Percentiles rank a stretch among this genome's conserved stretches.
Evolutionary conservation across 441 rosid species (phyloP).

Genomic region (Erodium moschatum): DNA sequence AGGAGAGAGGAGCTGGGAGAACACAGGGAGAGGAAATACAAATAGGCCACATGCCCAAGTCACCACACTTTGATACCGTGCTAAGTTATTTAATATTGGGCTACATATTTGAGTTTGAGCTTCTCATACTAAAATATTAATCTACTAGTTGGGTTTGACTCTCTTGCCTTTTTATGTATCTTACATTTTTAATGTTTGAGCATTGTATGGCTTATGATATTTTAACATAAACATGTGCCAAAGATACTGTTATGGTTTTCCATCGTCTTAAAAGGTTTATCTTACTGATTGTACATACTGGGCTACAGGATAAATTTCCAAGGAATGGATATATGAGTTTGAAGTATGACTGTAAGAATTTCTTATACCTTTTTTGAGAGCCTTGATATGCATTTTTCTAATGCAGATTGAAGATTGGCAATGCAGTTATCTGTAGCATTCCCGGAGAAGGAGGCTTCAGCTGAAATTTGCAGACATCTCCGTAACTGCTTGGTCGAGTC

Average conservation of each 20-base stretch:
- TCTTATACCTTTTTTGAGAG: constrained; percentile 58
- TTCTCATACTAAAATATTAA: too few relatives aligned
- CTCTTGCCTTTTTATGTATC: background rate
- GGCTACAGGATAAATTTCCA: background rate
- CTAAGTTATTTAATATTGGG: too few relatives aligned
- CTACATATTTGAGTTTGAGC: too few relatives aligned
- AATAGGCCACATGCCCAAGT: too few relatives aligned
- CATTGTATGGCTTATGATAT: background rate
- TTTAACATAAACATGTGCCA: background rate
- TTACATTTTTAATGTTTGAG: background rate
- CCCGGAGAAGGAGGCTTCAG: constrained; percentile 39
- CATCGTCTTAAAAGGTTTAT: background rate
- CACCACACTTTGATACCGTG: too few relatives aligned
- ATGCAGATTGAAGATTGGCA: constrained; percentile 53
- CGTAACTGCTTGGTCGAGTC: constrained; percentile 75
- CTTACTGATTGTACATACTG: background rate
- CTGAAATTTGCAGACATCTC: constrained; percentile 63
- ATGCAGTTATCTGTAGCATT: constrained; percentile 31
- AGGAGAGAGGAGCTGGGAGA: too few relatives aligned
- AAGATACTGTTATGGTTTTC: background rate
- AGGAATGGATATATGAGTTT: background rate
- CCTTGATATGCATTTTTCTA: constrained; percentile 69
- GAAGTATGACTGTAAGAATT: background rate
- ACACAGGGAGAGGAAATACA: too few relatives aligned
- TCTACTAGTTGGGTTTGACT: too few relatives aligned